These are phyloP conservation scores for Tylopilus intermedius DNA, from an alignment of 768 basidiomycete genomes.

Conservation along the genomic window DNA sequence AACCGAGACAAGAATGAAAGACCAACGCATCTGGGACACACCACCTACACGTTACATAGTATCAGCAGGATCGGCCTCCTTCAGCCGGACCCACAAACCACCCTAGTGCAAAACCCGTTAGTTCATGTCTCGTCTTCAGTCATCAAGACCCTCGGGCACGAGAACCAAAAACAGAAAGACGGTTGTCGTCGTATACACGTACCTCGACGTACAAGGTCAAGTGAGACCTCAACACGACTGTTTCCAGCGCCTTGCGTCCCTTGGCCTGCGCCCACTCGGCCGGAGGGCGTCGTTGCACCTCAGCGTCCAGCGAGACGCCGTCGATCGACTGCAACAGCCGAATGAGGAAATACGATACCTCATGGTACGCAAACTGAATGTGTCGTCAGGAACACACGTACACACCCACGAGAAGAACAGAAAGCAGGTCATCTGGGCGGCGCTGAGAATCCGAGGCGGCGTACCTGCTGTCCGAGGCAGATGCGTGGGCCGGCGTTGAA, in stretches of 20 bases:
- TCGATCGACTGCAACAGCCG: constrained; percentile 49
- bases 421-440: background rate
- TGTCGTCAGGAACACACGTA: background rate
- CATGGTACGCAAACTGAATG: constrained; percentile 49
- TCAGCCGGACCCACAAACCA: constrained; percentile 27
- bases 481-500: constrained; percentile 67
- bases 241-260: constrained; percentile 38
- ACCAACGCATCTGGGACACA: no score
- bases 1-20: no score
- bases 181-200: constrained; percentile 9
- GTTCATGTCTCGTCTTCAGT: no score
- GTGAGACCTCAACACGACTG: constrained; percentile 35
- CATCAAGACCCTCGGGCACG: no score
- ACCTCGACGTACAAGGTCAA: constrained; percentile 42
- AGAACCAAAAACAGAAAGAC: background rate
- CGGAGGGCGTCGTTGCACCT: constrained; percentile 33
- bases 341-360: constrained; percentile 50
- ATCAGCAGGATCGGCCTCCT: constrained; percentile 7
- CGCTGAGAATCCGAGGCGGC: background rate
- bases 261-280: constrained; percentile 30
- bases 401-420: background rate
- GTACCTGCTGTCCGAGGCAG: constrained; percentile 50
- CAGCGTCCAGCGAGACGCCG: constrained; percentile 35
- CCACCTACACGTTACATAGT: background rate
- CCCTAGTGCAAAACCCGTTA: constrained; percentile 5